phyloP scores from a whole-genome alignment of 202 grass and related monocot species.

The Dendrocalamus latiflorus region DNA sequence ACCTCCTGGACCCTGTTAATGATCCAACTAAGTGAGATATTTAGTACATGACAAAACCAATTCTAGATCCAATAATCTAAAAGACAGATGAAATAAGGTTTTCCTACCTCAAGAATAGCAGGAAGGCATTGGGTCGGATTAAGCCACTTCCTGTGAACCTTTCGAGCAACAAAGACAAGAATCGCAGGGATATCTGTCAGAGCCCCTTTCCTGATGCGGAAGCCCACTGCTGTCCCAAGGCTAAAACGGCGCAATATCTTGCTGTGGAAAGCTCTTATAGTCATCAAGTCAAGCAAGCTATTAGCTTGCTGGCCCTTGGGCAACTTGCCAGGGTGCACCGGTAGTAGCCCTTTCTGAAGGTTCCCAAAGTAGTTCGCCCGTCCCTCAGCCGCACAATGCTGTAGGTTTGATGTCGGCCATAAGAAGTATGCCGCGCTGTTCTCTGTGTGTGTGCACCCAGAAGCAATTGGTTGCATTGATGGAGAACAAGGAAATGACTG shows the following conservation, averaged over 20 bases:
- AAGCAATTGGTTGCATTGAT: conserved; percentile 75
- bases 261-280: conserved; percentile 98
- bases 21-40: conserved; percentile 39
- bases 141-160: conserved; percentile 88
- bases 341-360: conserved; percentile 90
- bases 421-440: conserved; percentile 89
- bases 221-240: conserved; percentile 85
- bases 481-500: conserved; percentile 48
- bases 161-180: conserved; percentile 90
- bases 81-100: conserved; percentile 13
- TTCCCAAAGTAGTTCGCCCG: conserved; percentile 98
- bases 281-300: conserved; percentile 97
- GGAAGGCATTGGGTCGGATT: conserved; percentile 73
- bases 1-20: conserved; percentile 87
- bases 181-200: conserved; percentile 87
- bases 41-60: conserved; percentile 1
- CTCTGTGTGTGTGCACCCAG: conserved; percentile 70
- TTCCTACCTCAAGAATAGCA: conserved; percentile 67
- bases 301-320: conserved; percentile 86
- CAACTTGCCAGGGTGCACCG: conserved; percentile 51
- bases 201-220: conserved; percentile 78
- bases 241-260: conserved; percentile 92
- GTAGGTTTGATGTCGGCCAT: conserved; percentile 85
- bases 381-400: conserved; percentile 75
- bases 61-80: neutral